Percentiles rank a stretch among this genome's conserved stretches.
These are phyloP conservation scores for Microstegium vimineum DNA, from an alignment of 176 grass and related monocot genomes.

Conservation along the genomic window DNA sequence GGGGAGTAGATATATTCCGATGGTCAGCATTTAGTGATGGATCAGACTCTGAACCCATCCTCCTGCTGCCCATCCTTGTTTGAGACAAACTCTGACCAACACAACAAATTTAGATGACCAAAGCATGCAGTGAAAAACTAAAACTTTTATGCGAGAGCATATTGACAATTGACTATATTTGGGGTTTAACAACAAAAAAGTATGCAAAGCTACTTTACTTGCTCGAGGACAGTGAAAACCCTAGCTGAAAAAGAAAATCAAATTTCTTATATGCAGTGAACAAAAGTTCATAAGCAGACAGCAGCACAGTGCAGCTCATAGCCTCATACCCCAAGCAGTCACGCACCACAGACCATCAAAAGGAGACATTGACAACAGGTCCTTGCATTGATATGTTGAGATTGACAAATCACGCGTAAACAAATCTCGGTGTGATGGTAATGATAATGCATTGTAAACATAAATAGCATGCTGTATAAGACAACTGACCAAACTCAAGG, in stretches of 20 bases:
- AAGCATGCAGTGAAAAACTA: not conserved
- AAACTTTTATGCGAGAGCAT: not conserved
- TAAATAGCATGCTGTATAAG: not conserved
- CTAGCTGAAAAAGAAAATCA: not conserved
- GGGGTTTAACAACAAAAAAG: not conserved
- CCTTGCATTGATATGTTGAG: not conserved
- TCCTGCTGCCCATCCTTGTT: conserved; percentile 75
- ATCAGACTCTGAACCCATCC: conserved; percentile 61
- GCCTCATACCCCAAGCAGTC: not conserved
- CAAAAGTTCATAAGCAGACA: not conserved
- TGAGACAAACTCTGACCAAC: conserved; percentile 77
- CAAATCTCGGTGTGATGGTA: not conserved
- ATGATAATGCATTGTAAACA: not conserved
- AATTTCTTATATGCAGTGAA: not conserved
- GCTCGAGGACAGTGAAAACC: not conserved
- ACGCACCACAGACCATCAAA: not conserved
- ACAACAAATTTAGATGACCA: conserved; percentile 13
- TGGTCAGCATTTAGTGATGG: conserved; percentile 45
- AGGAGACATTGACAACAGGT: not conserved
- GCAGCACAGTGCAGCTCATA: not conserved
- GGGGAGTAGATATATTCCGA: conserved; percentile 28
- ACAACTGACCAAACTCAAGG: not conserved
- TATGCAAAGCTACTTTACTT: not conserved
- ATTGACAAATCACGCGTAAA: conserved; percentile 4
- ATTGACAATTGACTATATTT: not conserved